Evolutionary conservation across 2,329 filamentous ascomycete genomes (phyloP), one percentile per base, ranked within the genome.

Genomic region (Apiospora saccharicola): DNA sequence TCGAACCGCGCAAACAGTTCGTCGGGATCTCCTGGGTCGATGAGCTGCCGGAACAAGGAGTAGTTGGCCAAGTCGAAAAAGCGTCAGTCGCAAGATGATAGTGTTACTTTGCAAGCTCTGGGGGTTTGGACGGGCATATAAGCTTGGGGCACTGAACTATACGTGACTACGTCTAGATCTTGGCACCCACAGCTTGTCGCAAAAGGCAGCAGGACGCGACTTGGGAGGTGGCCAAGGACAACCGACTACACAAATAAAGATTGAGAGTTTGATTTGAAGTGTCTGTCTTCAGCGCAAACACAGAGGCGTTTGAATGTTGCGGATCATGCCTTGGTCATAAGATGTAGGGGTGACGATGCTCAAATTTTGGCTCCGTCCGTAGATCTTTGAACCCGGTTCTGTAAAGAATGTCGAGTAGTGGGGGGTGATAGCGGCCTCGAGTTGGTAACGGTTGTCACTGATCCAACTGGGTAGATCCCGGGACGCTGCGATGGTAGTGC

Each of bases 381-480:
- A 74, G 70, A 73, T 74, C 69, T 68, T 69, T 68, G 53, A 70
- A 34, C 72, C 57, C 46, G 70, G 70, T 64, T 61, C 69, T 71
- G 72, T 72, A 68, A 73, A 75, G 72, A 75, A 75, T 77, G 78
- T 75, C 75, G 72, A 72, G 74, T 75, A 72, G 74, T 74, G 72
- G 74, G 74, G 76, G 76, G 68, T 75, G 73, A 75, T 75, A 75
- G 74, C 73, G 75, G 76, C 76, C 73, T 72, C 77, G 77, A 75
- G 75, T 79, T 76, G 76, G 75, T 77, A 80, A 79, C 78, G 76
- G 76, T 76, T 76, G 76, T 79, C 73, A 76, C 77, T 78, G 75
- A 67, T 71, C 57, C 72, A 82, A 80, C 83, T 80, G 78, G 83
- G 83, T 82, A 77, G 78, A 84, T 82, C 84, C 83, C 78, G 77